Evolutionary conservation across 1,284 basidiomycete species (phyloP), one percentile per base, ranked within the genome.

Genomic region (Pholiota adiposa): DNA sequence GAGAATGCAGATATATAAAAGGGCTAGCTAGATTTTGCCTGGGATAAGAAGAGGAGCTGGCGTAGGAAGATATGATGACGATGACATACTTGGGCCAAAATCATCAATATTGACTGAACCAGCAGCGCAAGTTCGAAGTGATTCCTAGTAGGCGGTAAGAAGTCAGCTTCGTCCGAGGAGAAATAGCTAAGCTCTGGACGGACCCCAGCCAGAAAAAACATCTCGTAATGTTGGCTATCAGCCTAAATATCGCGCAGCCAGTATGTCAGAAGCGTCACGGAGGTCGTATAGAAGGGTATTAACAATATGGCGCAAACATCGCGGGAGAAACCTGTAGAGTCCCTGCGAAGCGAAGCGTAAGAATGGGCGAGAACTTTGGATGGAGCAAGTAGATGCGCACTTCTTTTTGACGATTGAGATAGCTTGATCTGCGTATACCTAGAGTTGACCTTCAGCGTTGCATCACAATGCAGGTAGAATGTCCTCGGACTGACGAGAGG

Each of bases 161-260:
- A 50, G 50, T 53, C 48, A 51, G 36, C 23, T 19, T 23, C 18
- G 6, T 6, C 18, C 19, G 36, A 1, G 14, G 34, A n/a, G 19
- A 54, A 40, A 50, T 12, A 54, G 18, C 5, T 34, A 59, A 25
- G 16, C 50, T 43, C 18, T 36, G 19, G 49, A 65, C 57, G 14
- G 56, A 81, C 71, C 92, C 92, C 51, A 95, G 74, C 93, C 93
- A 94, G 76, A 93, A 94, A 79, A 94, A 94, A 74, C 91, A 93
- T 68, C 92, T 80, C 19, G 88, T 88, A 56, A 94, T 90, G 73
- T 94, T 94, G 53, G 92, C 91, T 62, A 93, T 79, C 40, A 93
- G 78, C 63, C 90, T 92, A 57, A 43, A 63, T 57, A 52, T 43
- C 44, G 54, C 43, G 41, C 48, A 60, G 43, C 55, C 48, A 60